A percentile compares a stretch with the other conserved stretches of the same genome.
Evolutionary conservation across 345 rosid species (phyloP).

Genomic region (Camelina laxa): DNA sequence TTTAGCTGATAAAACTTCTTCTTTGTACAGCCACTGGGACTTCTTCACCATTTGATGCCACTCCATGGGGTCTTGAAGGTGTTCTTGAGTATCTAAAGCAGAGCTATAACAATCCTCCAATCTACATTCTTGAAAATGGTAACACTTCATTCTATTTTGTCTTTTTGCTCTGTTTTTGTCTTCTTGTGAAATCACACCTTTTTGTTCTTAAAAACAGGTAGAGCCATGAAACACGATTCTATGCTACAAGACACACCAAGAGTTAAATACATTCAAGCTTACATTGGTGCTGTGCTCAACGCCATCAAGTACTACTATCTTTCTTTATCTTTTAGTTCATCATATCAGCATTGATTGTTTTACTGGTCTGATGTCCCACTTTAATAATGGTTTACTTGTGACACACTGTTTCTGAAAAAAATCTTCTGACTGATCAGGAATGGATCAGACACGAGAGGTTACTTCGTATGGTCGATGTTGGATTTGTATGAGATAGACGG

Average conservation of each 20-base stretch:
- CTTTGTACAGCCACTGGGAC: background rate
- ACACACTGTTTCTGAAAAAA: background rate
- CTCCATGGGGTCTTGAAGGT: slow-evolving; percentile 46
- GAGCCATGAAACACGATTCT: slow-evolving; percentile 25
- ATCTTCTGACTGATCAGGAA: slow-evolving; percentile 41
- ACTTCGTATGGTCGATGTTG: slow-evolving; percentile 59
- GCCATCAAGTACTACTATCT: slow-evolving; percentile 46
- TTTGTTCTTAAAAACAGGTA: slow-evolving; percentile 33
- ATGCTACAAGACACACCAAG: slow-evolving; percentile 48
- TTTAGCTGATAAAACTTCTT: background rate
- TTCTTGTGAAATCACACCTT: background rate
- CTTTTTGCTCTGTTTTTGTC: background rate
- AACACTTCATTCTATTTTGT: slow-evolving; percentile 19
- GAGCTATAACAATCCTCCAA: slow-evolving; percentile 50
- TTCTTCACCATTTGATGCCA: slow-evolving; percentile 17
- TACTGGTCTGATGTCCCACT: background rate
- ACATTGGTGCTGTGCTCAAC: slow-evolving; percentile 51
- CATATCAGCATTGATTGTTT: background rate
- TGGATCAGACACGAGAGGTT: slow-evolving; percentile 61
- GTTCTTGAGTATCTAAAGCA: slow-evolving; percentile 50
- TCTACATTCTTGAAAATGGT: slow-evolving; percentile 59
- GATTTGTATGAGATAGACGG: slow-evolving; percentile 50
- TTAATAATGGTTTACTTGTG: too few species aligned
- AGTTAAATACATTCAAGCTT: slow-evolving; percentile 42
- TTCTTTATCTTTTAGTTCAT: background rate